Base-by-base conservation (phyloP, 1,284 basidiomycete genomes). In the Acaromyces ingoldii region DNA sequence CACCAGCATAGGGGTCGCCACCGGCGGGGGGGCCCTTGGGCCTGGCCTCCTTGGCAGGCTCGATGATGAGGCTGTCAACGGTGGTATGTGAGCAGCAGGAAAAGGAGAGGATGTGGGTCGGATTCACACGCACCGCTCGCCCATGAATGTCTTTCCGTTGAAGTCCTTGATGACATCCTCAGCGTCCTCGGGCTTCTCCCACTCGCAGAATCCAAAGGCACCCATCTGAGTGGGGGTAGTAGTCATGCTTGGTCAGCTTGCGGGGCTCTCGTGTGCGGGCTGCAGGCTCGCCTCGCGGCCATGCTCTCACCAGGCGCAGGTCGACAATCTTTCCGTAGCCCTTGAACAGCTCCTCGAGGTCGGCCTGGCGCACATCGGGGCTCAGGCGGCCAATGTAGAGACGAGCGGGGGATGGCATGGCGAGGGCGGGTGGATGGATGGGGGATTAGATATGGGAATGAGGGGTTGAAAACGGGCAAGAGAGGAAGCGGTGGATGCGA, bases 131-230 rank as follows among this genome's bases (percentile, higher is more conserved):
- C 5, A 48, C 44, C 53, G 63, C 33, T 75, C 71, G 53, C 72
- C 72, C 63, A 69, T 69, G 47, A 72, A 72, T 51, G 60, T 63
- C 31, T 60, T 58, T 47, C 72, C 72, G 43, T 75, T 62, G 55
- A 70, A 70, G 40, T 70, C 67, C 61, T 62, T 67, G 57, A 70
- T 58, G 28, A 71, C 69, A 37, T 71, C 67, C 29, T 75, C 71
- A 24, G 72, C 72, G 34, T 73, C 71, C 38, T 69, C 67, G n/a
- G 64, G 53, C 37, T 68, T 62, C 37, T 74, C 72, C 43, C 72
- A 72, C 55, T 75, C 72, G 57, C 64, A 57, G 25, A 75, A 75
- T 21, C 71, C 71, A 34, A 74, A 75, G 2, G 59, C 54, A 43
- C 65, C 69, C 71, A 75, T 67, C 49, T 73, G 50, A 26, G 41